These are phyloP conservation scores for Populus hybrid DNA, from an alignment of 441 rosid species.

Conservation along the genomic window DNA sequence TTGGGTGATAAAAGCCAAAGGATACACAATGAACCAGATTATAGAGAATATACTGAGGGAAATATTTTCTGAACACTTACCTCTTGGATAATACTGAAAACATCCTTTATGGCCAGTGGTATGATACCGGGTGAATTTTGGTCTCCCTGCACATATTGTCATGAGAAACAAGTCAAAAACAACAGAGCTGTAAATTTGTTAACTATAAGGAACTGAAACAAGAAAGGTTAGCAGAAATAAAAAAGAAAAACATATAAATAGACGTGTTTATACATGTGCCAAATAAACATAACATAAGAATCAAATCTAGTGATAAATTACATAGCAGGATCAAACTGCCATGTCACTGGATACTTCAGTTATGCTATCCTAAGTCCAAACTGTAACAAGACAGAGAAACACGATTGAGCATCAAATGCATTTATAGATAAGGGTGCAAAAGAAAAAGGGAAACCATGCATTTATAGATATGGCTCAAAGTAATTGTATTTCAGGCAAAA, in stretches of 20 bases:
- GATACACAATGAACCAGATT: neutral
- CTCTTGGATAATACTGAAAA: slow-evolving; percentile 97
- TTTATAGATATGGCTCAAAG: neutral
- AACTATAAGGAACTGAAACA: neutral
- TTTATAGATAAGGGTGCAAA: neutral
- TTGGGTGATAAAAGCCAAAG: neutral
- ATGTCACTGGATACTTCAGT: neutral
- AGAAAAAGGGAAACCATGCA: neutral
- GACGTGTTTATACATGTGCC: neutral
- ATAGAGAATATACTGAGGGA: neutral
- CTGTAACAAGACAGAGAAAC: neutral
- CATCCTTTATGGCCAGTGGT: slow-evolving; percentile 98
- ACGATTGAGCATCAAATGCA: neutral
- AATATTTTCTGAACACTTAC: slow-evolving; percentile 43
- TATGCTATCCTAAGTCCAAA: neutral
- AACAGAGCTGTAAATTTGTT: slow-evolving; percentile 2
- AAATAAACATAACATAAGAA: neutral
- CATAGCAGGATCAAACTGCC: neutral
- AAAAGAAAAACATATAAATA: neutral
- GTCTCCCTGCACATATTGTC: slow-evolving; percentile 71
- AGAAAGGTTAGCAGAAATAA: neutral
- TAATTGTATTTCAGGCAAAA: neutral
- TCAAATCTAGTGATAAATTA: neutral
- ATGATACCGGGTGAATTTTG: slow-evolving; percentile 93
- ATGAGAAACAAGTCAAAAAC: slow-evolving; percentile 13